These are phyloP conservation scores for Panus rudis DNA, from an alignment of 768 basidiomycete species.

Conservation along the genomic window DNA sequence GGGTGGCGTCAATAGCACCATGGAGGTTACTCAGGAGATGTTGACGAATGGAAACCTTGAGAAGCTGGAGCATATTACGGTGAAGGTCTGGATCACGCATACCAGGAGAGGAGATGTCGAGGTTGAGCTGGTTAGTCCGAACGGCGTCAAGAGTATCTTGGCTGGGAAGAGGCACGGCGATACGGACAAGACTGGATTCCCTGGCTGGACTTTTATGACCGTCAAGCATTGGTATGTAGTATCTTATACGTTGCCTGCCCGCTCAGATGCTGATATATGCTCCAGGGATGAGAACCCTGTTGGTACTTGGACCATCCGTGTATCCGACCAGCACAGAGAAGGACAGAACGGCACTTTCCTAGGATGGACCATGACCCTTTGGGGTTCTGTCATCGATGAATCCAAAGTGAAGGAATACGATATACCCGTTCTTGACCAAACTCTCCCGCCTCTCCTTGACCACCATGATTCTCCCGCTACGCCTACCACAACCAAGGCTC, in stretches of 20 bases:
- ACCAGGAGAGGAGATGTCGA: conserved; percentile 84
- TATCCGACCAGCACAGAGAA: conserved; percentile 70
- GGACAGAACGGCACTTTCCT: conserved; percentile 60
- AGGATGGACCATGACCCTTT: conserved; percentile 89
- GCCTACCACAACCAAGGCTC: conserved; percentile 45
- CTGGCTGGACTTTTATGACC: conserved; percentile 98
- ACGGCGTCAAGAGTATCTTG: conserved; percentile 78
- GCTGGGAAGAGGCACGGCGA: conserved; percentile 69
- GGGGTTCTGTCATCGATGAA: conserved; percentile 82
- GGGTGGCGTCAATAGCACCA: conserved; percentile 57
- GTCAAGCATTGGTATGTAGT: conserved; percentile 88
- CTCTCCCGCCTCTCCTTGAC: conserved; percentile 41
- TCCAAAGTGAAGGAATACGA: conserved; percentile 55
- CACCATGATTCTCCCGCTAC: conserved; percentile 27
- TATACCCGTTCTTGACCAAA: conserved; percentile 44
- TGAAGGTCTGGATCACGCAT: conserved; percentile 92
- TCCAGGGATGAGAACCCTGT: conserved; percentile 86
- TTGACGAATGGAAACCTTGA: conserved; percentile 76
- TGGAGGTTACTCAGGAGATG: conserved; percentile 61
- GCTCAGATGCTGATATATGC: conserved; percentile 12
- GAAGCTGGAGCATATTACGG: conserved; percentile 83
- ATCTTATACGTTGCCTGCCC: conserved; percentile 1
- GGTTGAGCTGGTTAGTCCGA: conserved; percentile 81
- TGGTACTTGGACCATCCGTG: conserved; percentile 85
- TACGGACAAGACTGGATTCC: conserved; percentile 57